A percentile compares a stretch with the other conserved stretches of the same genome.
phyloP scores from a whole-genome alignment of 192 early-diverging fungal genomes.

The Radiomyces spectabilis region DNA sequence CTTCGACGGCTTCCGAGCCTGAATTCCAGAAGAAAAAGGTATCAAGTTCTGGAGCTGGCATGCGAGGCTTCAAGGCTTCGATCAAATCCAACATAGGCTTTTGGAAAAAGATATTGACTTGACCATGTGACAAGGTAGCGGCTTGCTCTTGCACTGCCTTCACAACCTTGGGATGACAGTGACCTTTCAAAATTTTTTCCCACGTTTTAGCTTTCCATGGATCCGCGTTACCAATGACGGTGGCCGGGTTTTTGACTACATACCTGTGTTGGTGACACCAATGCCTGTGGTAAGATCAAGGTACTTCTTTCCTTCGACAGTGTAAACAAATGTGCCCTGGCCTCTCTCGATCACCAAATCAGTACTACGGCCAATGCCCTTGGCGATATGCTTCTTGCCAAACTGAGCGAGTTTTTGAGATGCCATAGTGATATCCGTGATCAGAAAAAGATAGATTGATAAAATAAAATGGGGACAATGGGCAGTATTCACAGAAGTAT shows the following conservation, averaged over 20 bases:
- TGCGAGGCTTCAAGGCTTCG: conserved; percentile 20
- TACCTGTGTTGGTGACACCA: conserved; percentile 37
- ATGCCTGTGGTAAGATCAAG: conserved; percentile 38
- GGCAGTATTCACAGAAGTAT: no score
- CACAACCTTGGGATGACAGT: conserved; percentile 38
- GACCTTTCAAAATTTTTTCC: no score
- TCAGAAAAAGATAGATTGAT: neutral
- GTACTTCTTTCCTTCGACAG: conserved; percentile 32
- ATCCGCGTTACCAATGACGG: no score
- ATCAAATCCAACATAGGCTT: conserved; percentile 38
- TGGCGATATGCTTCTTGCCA: conserved; percentile 29
- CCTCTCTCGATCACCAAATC: conserved; percentile 29
- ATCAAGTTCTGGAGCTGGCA: conserved; percentile 30
- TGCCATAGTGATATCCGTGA: conserved; percentile 1
- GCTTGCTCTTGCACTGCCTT: conserved; percentile 44
- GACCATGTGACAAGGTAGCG: conserved; percentile 28
- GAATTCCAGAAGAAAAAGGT: conserved; percentile 39
- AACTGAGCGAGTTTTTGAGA: conserved; percentile 30
- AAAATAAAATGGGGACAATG: no score
- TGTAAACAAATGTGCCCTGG: conserved; percentile 27
- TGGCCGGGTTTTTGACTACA: no score
- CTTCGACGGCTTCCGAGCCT: conserved; percentile 38
- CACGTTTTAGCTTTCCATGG: no score
- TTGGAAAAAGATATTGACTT: conserved; percentile 34
- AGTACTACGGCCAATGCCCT: conserved; percentile 27